phyloP scores from a whole-genome alignment of 192 early-diverging fungal species.

The Lobosporangium transversale region DNA sequence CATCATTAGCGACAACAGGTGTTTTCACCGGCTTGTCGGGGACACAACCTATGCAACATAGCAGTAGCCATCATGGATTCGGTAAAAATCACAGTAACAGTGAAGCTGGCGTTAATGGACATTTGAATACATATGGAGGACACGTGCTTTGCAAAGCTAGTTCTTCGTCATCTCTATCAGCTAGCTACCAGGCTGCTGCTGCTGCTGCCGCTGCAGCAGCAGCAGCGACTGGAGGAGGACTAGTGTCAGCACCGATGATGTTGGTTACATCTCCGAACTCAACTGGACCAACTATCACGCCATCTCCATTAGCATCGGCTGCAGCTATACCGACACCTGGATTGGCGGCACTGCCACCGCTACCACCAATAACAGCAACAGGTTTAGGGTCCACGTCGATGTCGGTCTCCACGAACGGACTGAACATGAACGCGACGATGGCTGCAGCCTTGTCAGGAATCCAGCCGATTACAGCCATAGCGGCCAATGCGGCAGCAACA shows the following conservation, averaged over 20 bases:
- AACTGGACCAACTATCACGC: background rate
- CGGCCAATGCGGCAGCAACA: conserved; percentile 32
- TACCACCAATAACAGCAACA: background rate
- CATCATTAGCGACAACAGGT: background rate
- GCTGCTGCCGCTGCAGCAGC: background rate
- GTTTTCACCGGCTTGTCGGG: background rate
- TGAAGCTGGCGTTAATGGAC: background rate
- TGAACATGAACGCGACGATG: no score
- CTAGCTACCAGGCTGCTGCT: conserved; percentile 12
- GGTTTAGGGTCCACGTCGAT: background rate
- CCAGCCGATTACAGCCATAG: conserved; percentile 39
- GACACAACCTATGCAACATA: conserved; percentile 18
- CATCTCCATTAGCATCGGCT: background rate
- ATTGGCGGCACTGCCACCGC: background rate
- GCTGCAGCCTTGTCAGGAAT: background rate
- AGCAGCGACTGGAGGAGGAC: background rate
- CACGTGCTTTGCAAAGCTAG: conserved; percentile 8
- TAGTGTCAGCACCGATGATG: background rate
- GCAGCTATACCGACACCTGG: background rate
- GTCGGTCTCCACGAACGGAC: background rate
- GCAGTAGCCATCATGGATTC: conserved; percentile 9
- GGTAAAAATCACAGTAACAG: background rate
- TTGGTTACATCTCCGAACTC: no score
- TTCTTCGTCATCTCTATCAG: conserved; percentile 21
- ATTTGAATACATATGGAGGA: no score